These are phyloP conservation scores for Magnolia officinalis DNA, from an alignment of 164 flowering plant genomes.

Conservation along the genomic window DNA sequence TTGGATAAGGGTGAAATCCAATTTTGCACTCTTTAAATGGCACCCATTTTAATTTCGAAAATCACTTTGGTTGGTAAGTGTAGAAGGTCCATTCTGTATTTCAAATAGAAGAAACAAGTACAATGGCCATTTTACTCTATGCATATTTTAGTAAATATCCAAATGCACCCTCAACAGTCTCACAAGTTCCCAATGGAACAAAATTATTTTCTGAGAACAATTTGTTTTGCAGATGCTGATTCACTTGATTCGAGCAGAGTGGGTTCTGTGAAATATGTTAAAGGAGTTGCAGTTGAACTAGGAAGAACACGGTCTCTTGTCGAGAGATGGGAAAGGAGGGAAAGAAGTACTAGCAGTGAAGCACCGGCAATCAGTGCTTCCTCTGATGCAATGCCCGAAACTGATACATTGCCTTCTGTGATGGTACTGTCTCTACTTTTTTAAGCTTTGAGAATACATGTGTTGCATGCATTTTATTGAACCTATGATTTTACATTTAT, in stretches of 20 bases:
- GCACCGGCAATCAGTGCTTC: constrained; percentile 21
- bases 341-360: constrained; percentile 29
- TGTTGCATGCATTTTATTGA: constrained; percentile 2
- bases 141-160: too few relatives aligned
- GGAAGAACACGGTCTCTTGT: constrained; percentile 90
- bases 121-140: too few relatives aligned
- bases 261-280: constrained; percentile 44
- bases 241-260: constrained; percentile 24
- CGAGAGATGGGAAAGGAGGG: constrained; percentile 82
- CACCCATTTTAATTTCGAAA: too few relatives aligned
- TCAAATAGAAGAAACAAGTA: too few relatives aligned
- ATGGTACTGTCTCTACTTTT: constrained; percentile 18
- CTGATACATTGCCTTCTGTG: constrained; percentile 20
- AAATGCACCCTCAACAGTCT: not conserved
- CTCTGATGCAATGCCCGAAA: constrained; percentile 15
- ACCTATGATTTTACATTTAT: too few relatives aligned
- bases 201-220: constrained; percentile 1
- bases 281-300: constrained; percentile 72
- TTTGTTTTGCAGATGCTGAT: constrained; percentile 38
- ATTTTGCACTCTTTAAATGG: too few relatives aligned
- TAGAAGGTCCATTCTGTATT: too few relatives aligned
- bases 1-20: too few relatives aligned
- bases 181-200: not conserved
- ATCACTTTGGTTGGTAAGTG: too few relatives aligned
- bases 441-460: not conserved